Evolutionary conservation across 2,329 filamentous ascomycete species (phyloP).

Genomic region (Fusarium tjaetaba): DNA sequence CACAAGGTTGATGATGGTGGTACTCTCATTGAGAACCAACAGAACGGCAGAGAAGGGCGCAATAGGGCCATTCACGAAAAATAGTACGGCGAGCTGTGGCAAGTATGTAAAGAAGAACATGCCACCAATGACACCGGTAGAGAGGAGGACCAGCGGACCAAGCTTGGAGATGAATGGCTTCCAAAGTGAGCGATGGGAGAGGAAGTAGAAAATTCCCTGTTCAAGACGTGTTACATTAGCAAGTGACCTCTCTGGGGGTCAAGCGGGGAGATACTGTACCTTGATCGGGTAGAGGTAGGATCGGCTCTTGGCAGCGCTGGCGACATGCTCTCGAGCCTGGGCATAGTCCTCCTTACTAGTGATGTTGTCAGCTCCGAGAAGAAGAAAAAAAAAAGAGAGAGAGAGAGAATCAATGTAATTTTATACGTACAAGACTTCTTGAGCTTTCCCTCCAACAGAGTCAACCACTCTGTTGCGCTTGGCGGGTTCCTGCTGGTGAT

Average conservation of each 20-base stretch:
- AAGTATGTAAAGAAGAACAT: slow-evolving; percentile 92
- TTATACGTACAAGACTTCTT: slow-evolving; percentile 58
- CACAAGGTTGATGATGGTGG: slow-evolving; percentile 65
- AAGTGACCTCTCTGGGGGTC: neutral
- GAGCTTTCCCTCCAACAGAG: slow-evolving; percentile 57
- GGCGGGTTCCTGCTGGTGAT: slow-evolving; percentile 30
- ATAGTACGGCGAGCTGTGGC: slow-evolving; percentile 83
- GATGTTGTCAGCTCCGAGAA: slow-evolving; percentile 9
- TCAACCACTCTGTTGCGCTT: slow-evolving; percentile 49
- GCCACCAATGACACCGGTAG: slow-evolving; percentile 73
- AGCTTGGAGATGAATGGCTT: slow-evolving; percentile 66
- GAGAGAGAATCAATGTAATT: neutral
- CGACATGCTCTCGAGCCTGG: slow-evolving; percentile 70
- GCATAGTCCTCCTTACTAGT: slow-evolving; percentile 74
- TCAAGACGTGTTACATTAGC: slow-evolving; percentile 14
- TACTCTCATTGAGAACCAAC: slow-evolving; percentile 72
- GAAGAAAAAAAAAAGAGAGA: neutral
- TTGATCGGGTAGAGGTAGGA: slow-evolving; percentile 89
- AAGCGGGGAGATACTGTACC: slow-evolving; percentile 47
- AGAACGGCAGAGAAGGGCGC: slow-evolving; percentile 78
- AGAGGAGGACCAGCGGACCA: slow-evolving; percentile 73
- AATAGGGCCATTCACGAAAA: slow-evolving; percentile 85
- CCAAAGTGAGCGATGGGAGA: slow-evolving; percentile 66
- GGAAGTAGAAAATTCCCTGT: slow-evolving; percentile 69
- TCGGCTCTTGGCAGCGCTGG: slow-evolving; percentile 77